phyloP scores from a whole-genome alignment of 495 filamentous ascomycete species.

The Massariosphaeria phaeospora region DNA sequence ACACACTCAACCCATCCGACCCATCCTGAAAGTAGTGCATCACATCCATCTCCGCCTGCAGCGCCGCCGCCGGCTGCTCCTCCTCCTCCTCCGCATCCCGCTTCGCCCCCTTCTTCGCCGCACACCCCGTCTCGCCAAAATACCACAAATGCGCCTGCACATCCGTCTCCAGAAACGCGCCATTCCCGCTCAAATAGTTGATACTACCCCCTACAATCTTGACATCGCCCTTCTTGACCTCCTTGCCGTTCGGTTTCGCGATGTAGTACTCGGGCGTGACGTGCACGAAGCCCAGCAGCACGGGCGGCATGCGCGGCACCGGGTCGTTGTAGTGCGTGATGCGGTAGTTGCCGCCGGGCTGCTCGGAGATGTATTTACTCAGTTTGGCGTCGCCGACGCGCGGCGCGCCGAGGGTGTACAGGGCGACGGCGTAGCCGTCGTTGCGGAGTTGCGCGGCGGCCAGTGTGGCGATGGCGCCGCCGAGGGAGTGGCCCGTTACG shows the following conservation, averaged over 20 bases:
- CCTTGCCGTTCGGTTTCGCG: constrained; percentile 39
- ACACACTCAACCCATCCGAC: no score
- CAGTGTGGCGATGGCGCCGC: constrained; percentile 61
- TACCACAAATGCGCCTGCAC: constrained; percentile 48
- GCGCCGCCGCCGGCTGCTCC: no score
- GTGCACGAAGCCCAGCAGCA: constrained; percentile 54
- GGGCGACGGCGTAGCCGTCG: constrained; percentile 41
- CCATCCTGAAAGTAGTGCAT: no score
- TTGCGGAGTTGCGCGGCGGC: constrained; percentile 57
- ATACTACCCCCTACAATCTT: constrained; percentile 39
- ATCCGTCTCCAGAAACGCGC: constrained; percentile 39
- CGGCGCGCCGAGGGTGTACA: constrained; percentile 66
- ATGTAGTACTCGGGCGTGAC: constrained; percentile 68
- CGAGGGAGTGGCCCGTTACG: constrained; percentile 64
- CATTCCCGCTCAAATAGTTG: constrained; percentile 44
- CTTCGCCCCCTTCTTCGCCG: background rate
- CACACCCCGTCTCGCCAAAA: constrained; percentile 34
- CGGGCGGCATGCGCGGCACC: constrained; percentile 60
- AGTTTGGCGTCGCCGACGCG: constrained; percentile 59
- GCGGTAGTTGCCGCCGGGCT: constrained; percentile 55
- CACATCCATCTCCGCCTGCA: no score
- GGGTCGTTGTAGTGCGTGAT: constrained; percentile 66
- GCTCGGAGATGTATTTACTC: constrained; percentile 53
- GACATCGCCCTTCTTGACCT: constrained; percentile 44
- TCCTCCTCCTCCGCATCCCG: no score